Evolutionary conservation across 2,329 filamentous ascomycete species (phyloP).

Genomic region (Fusarium denticulatum): DNA sequence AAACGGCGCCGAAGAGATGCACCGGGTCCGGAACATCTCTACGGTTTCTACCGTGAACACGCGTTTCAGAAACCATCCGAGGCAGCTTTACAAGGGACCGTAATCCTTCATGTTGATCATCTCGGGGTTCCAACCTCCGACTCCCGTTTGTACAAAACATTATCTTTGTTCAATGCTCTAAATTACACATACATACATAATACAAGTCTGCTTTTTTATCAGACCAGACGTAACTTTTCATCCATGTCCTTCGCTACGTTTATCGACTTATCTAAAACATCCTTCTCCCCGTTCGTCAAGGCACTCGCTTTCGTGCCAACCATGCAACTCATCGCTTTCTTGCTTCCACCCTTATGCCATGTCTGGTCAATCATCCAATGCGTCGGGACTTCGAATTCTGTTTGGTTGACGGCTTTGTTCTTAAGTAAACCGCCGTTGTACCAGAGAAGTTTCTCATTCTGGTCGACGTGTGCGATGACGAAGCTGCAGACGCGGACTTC

Average conservation of each 20-base stretch:
- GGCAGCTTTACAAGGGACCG: neutral
- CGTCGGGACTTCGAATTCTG: slow-evolving; percentile 49
- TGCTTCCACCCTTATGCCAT: slow-evolving; percentile 49
- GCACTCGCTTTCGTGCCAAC: slow-evolving; percentile 20
- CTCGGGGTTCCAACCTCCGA: neutral
- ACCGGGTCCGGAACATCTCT: neutral
- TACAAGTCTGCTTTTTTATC: neutral
- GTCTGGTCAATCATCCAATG: slow-evolving; percentile 54
- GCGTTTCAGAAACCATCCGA: neutral
- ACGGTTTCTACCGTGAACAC: neutral
- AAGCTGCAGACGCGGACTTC: slow-evolving; percentile 51
- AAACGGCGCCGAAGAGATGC: neutral
- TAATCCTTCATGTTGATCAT: neutral
- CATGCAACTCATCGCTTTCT: slow-evolving; percentile 53
- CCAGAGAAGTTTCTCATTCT: slow-evolving; percentile 51
- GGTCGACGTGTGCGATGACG: slow-evolving; percentile 55
- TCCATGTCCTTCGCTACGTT: slow-evolving; percentile 21
- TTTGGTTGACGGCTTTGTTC: slow-evolving; percentile 48
- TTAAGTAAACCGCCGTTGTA: slow-evolving; percentile 56
- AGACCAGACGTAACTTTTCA: neutral
- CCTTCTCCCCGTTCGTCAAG: slow-evolving; percentile 1
- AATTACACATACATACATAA: neutral
- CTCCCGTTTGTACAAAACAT: neutral
- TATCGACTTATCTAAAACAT: slow-evolving; percentile 17
- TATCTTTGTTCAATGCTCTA: neutral